Base-by-base conservation (phyloP, 441 rosid genomes). In the Adansonia madagascariensis region DNA sequence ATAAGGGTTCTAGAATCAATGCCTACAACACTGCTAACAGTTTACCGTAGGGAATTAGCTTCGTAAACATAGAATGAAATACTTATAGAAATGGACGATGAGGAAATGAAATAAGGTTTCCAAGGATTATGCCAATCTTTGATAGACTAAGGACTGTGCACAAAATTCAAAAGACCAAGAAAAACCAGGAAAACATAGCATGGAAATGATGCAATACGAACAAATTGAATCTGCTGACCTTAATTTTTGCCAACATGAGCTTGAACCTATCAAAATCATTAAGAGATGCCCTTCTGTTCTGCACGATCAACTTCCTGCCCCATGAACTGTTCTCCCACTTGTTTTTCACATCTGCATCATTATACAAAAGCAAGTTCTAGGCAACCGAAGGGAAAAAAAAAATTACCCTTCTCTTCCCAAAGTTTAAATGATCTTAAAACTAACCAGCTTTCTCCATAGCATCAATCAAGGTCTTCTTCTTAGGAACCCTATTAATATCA, bases 361-460 rank as follows among this genome's bases (percentile, higher is more conserved):
- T 49, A 11, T 4, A 11, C 8, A 43, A 43, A 27, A 27, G 39
- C 41, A 59, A 35, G n/a, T 72, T 73, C 59, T 43, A 73, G 50
- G 15, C 71, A 52, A 22, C 73, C n/a, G 6, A n/a, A 44, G 22
- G 0, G 1, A 35, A 8, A 3, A 1, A 4, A 47, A 12, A 8
- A 14, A 46, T n/a, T 3, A 53, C 71, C n/a, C 14, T 44, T 24
- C 27, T 24, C 44, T 35, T 8, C 5, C 1, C 9, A 66, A 66
- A 44, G 15, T 44, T 18, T 10, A 62, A 52, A 27, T 27, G 41
- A 2, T 44, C 24, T 62, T 6, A 3, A 41, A 39, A 80, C 90
- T 47, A 65, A 90, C 95, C 95, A 85, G 97, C 98, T 60, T 86
- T 90, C 53, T 89, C 91, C 92, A 93, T 90, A n/a, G 97, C 97